Conservation (phyloP, 1,139 yeast genomes). For the Yamadazyma jaroonii region DNA sequence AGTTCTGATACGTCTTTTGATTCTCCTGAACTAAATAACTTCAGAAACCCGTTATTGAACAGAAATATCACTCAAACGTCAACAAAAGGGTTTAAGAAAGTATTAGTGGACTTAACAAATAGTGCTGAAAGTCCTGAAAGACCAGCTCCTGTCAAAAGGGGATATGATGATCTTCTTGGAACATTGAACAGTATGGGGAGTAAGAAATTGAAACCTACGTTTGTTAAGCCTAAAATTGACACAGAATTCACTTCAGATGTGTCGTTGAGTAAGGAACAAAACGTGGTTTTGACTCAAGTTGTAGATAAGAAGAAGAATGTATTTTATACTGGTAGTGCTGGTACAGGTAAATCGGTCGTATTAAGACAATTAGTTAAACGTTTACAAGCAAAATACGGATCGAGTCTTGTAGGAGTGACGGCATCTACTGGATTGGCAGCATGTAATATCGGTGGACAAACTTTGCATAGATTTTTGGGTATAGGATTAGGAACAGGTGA, state of each 20-base stretch:
- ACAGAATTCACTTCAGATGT: not conserved
- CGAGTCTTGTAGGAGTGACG: conserved; percentile 66
- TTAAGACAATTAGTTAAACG: conserved; percentile 55
- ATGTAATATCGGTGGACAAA: conserved; percentile 78
- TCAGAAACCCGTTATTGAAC: conserved; percentile 20
- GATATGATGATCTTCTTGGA: conserved; percentile 7
- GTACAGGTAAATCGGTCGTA: conserved; percentile 82
- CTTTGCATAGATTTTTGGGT: conserved; percentile 76
- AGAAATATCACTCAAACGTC: conserved; percentile 8
- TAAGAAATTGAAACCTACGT: conserved; percentile 7
- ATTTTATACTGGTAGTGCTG: conserved; percentile 80
- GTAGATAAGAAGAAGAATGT: conserved; percentile 51
- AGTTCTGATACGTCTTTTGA: conserved; percentile 30
- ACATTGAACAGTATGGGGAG: conserved; percentile 7
- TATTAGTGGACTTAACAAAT: conserved; percentile 13
- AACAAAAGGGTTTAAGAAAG: not conserved
- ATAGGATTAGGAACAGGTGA: conserved; percentile 67
- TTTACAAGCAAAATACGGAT: conserved; percentile 35
- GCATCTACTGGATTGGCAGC: conserved; percentile 96
- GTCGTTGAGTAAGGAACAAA: conserved; percentile 58
- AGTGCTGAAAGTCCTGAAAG: conserved; percentile 1
- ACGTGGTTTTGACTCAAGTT: conserved; percentile 63
- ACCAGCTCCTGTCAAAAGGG: not conserved
- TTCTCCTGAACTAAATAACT: conserved; percentile 30
- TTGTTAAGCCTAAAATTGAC: not conserved